Evolutionary conservation across 192 early-diverging fungal genomes (phyloP).

Genomic region (Backusella morwellensis): DNA sequence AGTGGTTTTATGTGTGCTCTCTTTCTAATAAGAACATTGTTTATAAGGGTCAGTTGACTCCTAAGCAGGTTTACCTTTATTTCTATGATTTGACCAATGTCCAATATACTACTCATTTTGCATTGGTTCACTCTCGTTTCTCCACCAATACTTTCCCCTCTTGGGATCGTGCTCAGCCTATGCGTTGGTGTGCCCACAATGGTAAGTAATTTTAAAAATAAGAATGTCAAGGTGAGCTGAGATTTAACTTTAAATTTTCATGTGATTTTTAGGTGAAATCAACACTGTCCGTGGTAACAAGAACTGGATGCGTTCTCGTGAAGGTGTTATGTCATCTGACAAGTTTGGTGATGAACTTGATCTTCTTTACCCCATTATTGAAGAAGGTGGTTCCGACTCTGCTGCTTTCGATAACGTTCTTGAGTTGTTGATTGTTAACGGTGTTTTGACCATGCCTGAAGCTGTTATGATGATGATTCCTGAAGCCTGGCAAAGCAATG

Average conservation of each 20-base stretch:
- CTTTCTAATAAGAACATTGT: slow-evolving; percentile 90
- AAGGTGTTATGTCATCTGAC: slow-evolving; percentile 88
- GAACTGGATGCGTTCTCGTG: slow-evolving; percentile 99
- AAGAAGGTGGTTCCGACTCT: slow-evolving; percentile 94
- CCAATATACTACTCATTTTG: slow-evolving; percentile 87
- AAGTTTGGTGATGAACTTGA: slow-evolving; percentile 78
- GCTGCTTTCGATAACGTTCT: slow-evolving; percentile 97
- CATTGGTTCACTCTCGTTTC: slow-evolving; percentile 97
- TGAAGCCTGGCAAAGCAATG: slow-evolving; percentile 96
- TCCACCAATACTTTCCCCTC: slow-evolving; percentile 99
- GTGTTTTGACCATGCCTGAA: slow-evolving; percentile 88
- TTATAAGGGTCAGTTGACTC: slow-evolving; percentile 97
- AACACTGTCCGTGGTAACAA: slow-evolving; percentile 99
- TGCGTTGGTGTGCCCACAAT: slow-evolving; percentile 98
- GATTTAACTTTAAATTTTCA: background rate
- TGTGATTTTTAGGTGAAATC: slow-evolving; percentile 79
- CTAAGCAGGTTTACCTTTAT: slow-evolving; percentile 92
- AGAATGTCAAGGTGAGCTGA: background rate
- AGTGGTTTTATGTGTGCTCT: slow-evolving; percentile 98
- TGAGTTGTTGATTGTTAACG: slow-evolving; percentile 91
- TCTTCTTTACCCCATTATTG: slow-evolving; percentile 89
- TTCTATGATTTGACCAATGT: slow-evolving; percentile 86
- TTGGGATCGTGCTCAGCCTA: slow-evolving; percentile 99
- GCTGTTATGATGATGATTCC: slow-evolving; percentile 99
- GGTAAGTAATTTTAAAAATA: slow-evolving; percentile 48